Conservation (phyloP, 2,329 filamentous ascomycete species). For the Botrytis elliptica region DNA sequence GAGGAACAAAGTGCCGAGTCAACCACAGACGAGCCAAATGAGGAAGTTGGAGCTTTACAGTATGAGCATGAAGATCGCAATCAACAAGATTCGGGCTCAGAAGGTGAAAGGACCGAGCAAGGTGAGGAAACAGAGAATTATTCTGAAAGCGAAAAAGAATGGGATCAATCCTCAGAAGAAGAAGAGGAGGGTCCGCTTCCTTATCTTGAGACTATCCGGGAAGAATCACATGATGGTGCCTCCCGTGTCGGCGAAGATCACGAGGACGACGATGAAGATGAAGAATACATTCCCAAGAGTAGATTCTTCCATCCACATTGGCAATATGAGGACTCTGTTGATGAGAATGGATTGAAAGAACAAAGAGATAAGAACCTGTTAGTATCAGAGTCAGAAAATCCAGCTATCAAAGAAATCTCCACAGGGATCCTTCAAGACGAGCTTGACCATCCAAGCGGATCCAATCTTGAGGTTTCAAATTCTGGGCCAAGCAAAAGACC, state of each 20-base stretch:
- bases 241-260: not conserved
- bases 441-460: not conserved
- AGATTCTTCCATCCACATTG: slow-evolving; percentile 14
- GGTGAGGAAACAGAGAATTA: not conserved
- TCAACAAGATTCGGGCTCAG: not conserved
- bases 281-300: slow-evolving; percentile 6
- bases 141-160: slow-evolving; percentile 4
- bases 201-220: slow-evolving; percentile 18
- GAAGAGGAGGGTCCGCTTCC: not conserved
- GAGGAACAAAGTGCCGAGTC: not conserved
- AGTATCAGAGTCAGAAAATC: not conserved
- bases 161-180: not conserved
- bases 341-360: not conserved
- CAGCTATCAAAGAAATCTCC: not conserved
- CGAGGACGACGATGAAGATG: not conserved
- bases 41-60: not conserved
- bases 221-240: slow-evolving; percentile 3
- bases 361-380: not conserved
- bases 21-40: not conserved
- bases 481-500: not conserved
- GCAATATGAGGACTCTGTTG: not conserved
- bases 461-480: not conserved
- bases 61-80: not conserved
- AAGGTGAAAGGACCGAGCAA: not conserved
- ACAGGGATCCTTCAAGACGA: not conserved